Conservation (phyloP, 768 basidiomycete genomes). For the Macrocybe gigantea region DNA sequence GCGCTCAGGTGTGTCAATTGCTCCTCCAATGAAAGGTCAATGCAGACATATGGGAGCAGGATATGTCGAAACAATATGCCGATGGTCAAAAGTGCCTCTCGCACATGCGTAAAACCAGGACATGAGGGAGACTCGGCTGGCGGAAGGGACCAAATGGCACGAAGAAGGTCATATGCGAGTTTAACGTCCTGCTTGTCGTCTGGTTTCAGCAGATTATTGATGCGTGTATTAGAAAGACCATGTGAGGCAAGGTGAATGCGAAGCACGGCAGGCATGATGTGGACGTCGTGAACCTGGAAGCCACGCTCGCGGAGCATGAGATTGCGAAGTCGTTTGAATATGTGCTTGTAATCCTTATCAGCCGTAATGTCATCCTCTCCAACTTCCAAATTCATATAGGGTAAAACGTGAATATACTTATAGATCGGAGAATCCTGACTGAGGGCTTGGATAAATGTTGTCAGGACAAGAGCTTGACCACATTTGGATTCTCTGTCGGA, state of each 20-base stretch:
- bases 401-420: slow-evolving; percentile 11
- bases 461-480: slow-evolving; percentile 15
- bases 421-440: slow-evolving; percentile 16
- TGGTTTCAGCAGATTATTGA: slow-evolving; percentile 18
- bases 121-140: background rate
- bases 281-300: slow-evolving; percentile 13
- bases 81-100: slow-evolving; percentile 14
- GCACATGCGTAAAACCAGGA: slow-evolving; percentile 14
- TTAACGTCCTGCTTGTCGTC: slow-evolving; percentile 27
- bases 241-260: slow-evolving; percentile 13
- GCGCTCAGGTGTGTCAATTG: slow-evolving; percentile 27
- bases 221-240: slow-evolving; percentile 2
- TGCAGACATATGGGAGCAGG: slow-evolving; percentile 21
- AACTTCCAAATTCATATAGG: slow-evolving; percentile 21
- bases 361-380: slow-evolving; percentile 27
- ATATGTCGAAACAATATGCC: slow-evolving; percentile 17
- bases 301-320: slow-evolving; percentile 18
- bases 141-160: slow-evolving; percentile 19
- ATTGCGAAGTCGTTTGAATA: slow-evolving; percentile 25
- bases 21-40: slow-evolving; percentile 21
- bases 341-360: slow-evolving; percentile 30
- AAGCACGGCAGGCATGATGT: slow-evolving; percentile 17
- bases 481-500: slow-evolving; percentile 13
- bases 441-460: slow-evolving; percentile 16
- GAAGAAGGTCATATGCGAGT: slow-evolving; percentile 17